Evolutionary conservation across 1,139 yeast species (phyloP), one percentile per base, ranked within the genome.

Genomic region (Geotrichum citri-aurantii): DNA sequence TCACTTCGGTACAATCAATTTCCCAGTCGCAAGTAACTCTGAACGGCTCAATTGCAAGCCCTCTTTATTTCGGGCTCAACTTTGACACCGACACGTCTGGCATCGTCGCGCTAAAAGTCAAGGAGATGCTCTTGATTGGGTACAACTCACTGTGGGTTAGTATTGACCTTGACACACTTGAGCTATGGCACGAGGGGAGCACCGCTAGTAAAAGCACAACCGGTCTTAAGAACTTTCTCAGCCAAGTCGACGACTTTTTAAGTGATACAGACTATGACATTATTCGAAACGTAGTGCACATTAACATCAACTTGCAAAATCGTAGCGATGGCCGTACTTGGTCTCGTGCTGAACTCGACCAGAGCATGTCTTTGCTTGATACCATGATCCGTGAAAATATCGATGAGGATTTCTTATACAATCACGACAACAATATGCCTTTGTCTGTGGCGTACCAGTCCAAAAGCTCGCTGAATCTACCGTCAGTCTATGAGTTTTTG

Each of bases 11-110:
- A 14, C 62, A 59, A 42, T 23, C 55, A 23, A 54, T 57, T 11
- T 54, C 62, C n/a, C 93, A 91, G 68, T 73, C 97, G 59, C 97
- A 90, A 67, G 71, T 87, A 1, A 73, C 85, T 31, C 71, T 74
- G 29, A 77, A 79, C 50, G 70, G 79, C 1, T 81, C 92, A 1
- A 73, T 89, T 1, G 85, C 82, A 63, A 85, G 86, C 66, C 65
- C 79, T 21, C 76, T 82, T 0, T 71, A 75, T 2, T 73, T 82
- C 1, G 97, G 97, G 0, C 76, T 86, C 0, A 79, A 84, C 31
- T 68, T 88, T 46, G 75, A 79, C 40, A 63, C 75, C 0, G 75
- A 29, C 80, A 2, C 63, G 89, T 1, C 85, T 88, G 65, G 75
- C 3, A 64, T 87, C 2, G 58, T 65, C 4, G 64, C 70, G 4